Conservation (phyloP, 768 basidiomycete genomes). For the Lentinus tigrinus region DNA sequence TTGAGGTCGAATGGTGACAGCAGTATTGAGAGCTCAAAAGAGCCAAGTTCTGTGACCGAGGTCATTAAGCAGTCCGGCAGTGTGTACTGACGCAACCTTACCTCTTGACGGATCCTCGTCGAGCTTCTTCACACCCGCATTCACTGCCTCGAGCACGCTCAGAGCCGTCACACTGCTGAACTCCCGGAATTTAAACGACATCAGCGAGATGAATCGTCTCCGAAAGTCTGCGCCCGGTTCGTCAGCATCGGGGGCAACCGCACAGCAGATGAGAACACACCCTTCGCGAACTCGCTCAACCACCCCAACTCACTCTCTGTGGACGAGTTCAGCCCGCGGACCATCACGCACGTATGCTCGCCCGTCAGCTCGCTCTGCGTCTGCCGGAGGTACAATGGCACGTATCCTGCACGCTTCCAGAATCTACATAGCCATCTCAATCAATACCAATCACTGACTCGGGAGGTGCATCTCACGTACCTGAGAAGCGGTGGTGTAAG, state of each 20-base stretch:
- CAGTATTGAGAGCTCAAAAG: conserved; percentile 57
- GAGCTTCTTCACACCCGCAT: conserved; percentile 51
- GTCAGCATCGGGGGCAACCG: not conserved
- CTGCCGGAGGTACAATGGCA: conserved; percentile 91
- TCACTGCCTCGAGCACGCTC: conserved; percentile 86
- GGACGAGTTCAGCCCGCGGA: conserved; percentile 76
- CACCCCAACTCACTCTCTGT: conserved; percentile 67
- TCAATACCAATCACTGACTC: not conserved
- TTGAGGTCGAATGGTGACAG: conserved; percentile 94
- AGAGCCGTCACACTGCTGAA: conserved; percentile 86
- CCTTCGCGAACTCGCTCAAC: conserved; percentile 86
- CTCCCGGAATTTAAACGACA: conserved; percentile 94
- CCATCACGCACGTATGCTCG: conserved; percentile 96
- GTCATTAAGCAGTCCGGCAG: conserved; percentile 24
- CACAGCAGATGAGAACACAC: conserved; percentile 35
- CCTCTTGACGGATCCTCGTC: conserved; percentile 40
- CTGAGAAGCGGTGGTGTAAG: conserved; percentile 82
- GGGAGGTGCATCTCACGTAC: conserved; percentile 32
- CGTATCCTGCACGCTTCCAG: conserved; percentile 93
- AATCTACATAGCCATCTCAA: conserved; percentile 49
- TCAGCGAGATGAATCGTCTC: conserved; percentile 79
- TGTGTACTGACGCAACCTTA: conserved; percentile 18
- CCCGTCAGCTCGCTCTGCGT: conserved; percentile 94
- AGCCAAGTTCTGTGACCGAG: conserved; percentile 44
- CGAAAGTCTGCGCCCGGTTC: conserved; percentile 98